Conservation (phyloP, 2,329 filamentous ascomycete species). For the Penicillium crustosum region DNA sequence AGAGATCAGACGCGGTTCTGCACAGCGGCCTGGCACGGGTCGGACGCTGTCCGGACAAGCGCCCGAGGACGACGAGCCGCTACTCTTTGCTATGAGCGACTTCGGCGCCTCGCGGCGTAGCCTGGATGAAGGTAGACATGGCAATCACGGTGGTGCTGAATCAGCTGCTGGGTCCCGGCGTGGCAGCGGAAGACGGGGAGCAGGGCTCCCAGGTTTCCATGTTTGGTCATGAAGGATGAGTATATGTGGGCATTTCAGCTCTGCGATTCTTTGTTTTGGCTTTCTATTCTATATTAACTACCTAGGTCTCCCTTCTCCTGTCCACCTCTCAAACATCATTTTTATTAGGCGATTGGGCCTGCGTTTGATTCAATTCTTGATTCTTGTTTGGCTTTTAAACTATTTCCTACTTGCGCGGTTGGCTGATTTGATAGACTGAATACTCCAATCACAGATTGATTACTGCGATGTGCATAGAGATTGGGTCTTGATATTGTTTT, state of each 20-base stretch:
- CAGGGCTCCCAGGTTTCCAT: slow-evolving; percentile 36
- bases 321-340: neutral
- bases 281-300: neutral
- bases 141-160: slow-evolving; percentile 33
- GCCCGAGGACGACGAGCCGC: slow-evolving; percentile 45
- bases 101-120: slow-evolving; percentile 45
- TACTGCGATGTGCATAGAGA: slow-evolving; percentile 22
- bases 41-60: slow-evolving; percentile 33
- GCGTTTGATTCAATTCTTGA: slow-evolving; percentile 1
- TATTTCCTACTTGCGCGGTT: slow-evolving; percentile 6
- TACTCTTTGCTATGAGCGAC: slow-evolving; percentile 50
- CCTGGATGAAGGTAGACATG: slow-evolving; percentile 41
- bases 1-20: slow-evolving; percentile 38
- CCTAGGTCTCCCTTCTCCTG: neutral
- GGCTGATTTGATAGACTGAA: slow-evolving; percentile 24
- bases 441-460: slow-evolving; percentile 9
- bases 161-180: slow-evolving; percentile 33
- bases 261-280: neutral
- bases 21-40: slow-evolving; percentile 36
- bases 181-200: slow-evolving; percentile 38
- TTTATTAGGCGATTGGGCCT: neutral
- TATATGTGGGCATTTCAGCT: neutral
- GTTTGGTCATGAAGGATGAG: slow-evolving; percentile 30
- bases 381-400: slow-evolving; percentile 11
- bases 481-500: slow-evolving; percentile 6